phyloP scores from a whole-genome alignment of 805 yeast genomes.

The Cyberlindnera maclurae region DNA sequence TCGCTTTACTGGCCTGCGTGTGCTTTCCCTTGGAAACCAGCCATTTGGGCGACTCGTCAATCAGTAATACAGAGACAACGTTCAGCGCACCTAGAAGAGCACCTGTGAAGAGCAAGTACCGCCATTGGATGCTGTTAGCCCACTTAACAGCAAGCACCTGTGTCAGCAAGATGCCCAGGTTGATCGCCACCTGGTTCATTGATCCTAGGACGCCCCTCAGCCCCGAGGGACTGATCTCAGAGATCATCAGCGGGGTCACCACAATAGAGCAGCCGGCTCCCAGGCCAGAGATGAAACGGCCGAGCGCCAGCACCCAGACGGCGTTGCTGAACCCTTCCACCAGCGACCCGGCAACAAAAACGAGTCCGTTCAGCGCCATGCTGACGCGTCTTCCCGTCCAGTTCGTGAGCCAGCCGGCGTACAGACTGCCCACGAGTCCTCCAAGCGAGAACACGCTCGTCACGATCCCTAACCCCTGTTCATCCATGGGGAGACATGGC shows the following conservation, averaged over 20 bases:
- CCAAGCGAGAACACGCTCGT: conserved; percentile 81
- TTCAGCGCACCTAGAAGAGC: conserved; percentile 44
- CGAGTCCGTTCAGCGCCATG: conserved; percentile 41
- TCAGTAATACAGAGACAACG: conserved; percentile 34
- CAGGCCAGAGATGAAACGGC: conserved; percentile 73
- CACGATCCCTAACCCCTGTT: conserved; percentile 58
- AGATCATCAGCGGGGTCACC: conserved; percentile 73
- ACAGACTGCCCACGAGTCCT: conserved; percentile 67
- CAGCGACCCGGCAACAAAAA: conserved; percentile 56
- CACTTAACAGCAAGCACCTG: conserved; percentile 66
- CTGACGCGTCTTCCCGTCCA: conserved; percentile 54
- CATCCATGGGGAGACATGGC: conserved; percentile 52
- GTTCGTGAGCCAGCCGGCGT: conserved; percentile 62
- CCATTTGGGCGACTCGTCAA: conserved; percentile 86
- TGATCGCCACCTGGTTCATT: conserved; percentile 82
- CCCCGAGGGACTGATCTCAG: conserved; percentile 67
- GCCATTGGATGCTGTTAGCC: conserved; percentile 67
- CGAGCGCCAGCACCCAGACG: conserved; percentile 42
- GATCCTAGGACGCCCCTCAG: conserved; percentile 78
- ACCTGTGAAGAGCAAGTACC: conserved; percentile 60
- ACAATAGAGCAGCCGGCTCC: conserved; percentile 89
- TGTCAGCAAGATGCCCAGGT: conserved; percentile 75
- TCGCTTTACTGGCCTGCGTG: conserved; percentile 33
- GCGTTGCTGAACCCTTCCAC: conserved; percentile 45
- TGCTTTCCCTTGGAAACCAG: conserved; percentile 41